Evolutionary conservation across 441 rosid species (phyloP).

Genomic region (Populus hybrid): DNA sequence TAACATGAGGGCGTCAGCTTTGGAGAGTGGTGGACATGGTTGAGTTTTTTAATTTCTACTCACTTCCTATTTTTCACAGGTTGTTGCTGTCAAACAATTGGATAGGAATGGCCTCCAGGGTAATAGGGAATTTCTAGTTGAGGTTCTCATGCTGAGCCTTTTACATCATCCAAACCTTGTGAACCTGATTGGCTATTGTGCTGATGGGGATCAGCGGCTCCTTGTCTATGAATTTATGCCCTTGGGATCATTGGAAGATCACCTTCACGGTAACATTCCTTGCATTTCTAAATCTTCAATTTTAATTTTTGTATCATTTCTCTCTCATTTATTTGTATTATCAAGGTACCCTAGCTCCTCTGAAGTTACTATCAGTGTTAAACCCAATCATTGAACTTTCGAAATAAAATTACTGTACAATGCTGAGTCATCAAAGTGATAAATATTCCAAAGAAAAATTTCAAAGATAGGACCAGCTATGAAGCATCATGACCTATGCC

Average conservation of each 20-base stretch:
- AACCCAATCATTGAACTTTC: not conserved
- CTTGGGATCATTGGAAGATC: constrained; percentile 93
- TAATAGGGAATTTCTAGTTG: constrained; percentile 94
- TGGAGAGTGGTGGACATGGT: not conserved
- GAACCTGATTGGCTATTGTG: constrained; percentile 95
- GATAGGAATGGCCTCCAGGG: constrained; percentile 98
- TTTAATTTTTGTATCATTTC: not conserved
- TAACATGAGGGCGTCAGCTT: not conserved
- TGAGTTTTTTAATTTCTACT: not conserved
- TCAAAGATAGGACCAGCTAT: not conserved
- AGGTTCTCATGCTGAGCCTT: constrained; percentile 99
- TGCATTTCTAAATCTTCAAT: not conserved
- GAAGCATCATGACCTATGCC: not conserved
- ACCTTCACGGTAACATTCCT: constrained; percentile 71
- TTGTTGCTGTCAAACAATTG: constrained; percentile 93
- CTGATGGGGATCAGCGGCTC: constrained; percentile 98
- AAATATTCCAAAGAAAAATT: not conserved
- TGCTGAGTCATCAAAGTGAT: not conserved
- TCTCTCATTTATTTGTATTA: constrained; percentile 7
- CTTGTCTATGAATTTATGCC: constrained; percentile 98
- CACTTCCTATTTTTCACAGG: constrained; percentile 35
- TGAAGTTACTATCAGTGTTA: not conserved
- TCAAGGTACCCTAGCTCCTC: not conserved
- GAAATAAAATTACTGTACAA: not conserved
- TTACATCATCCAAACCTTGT: constrained; percentile 95